Percentiles rank a stretch among this genome's conserved stretches.
Conservation (phyloP, 2,329 filamentous ascomycete genomes). For the Talaromyces sp. region DNA sequence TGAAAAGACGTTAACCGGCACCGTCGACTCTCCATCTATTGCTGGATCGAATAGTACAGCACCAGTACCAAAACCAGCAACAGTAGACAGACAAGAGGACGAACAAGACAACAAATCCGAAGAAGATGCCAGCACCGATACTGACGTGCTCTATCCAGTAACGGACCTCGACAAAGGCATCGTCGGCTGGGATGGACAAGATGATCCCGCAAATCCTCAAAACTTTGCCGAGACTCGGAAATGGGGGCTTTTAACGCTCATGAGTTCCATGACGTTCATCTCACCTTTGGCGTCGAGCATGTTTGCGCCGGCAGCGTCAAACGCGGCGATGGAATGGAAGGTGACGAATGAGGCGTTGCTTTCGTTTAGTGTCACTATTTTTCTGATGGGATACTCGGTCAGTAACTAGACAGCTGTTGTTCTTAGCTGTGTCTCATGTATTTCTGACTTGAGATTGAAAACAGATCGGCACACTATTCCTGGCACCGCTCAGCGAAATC, state of each 20-base stretch:
- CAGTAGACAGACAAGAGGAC: background rate
- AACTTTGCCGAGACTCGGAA: conserved; percentile 34
- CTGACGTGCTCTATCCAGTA: conserved; percentile 2
- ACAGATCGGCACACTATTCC: conserved; percentile 50
- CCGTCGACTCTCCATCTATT: background rate
- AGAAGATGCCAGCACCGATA: background rate
- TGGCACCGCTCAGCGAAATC: conserved; percentile 55
- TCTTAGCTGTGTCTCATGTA: no score
- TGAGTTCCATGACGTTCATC: conserved; percentile 30
- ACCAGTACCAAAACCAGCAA: background rate
- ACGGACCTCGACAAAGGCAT: conserved; percentile 12
- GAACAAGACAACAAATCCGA: background rate
- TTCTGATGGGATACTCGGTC: conserved; percentile 41
- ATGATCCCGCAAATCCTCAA: conserved; percentile 34
- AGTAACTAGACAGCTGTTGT: no score
- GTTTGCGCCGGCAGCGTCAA: conserved; percentile 62
- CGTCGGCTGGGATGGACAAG: conserved; percentile 18
- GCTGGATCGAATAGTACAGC: background rate
- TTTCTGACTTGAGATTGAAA: no score
- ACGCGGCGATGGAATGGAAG: conserved; percentile 58
- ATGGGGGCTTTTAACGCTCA: conserved; percentile 31
- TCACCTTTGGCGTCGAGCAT: conserved; percentile 51
- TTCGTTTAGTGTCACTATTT: conserved; percentile 60
- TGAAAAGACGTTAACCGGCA: background rate
- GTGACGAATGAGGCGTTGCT: conserved; percentile 47